Evolutionary conservation across 208 protist genomes (phyloP), one percentile per base, ranked within the genome.

Genomic region (Crithidia expoeki): DNA sequence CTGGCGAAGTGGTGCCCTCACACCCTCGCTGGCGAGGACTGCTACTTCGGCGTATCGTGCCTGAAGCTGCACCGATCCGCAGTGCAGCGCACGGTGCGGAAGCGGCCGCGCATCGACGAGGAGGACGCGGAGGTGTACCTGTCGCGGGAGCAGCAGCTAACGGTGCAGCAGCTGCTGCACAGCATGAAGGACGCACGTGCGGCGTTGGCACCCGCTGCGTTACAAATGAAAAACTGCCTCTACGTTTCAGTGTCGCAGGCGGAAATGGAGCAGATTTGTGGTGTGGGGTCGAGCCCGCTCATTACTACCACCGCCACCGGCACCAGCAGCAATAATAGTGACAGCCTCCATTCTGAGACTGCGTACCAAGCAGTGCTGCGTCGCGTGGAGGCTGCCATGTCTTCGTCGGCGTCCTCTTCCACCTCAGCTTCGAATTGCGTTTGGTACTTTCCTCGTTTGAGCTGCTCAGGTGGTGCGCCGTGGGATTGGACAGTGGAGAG

Each of bases 41-140:
- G 92, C 67, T 61, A 61, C 46, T 93, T 90, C 40, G 92, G 92
- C n/a, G 72, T 74, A 7, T 60, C 81, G 21, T 97, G 92, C 76
- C 36, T 83, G 68, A 70, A 76, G 30, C 56, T 97, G 49, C 92
- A 97, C 68, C 58, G 47, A 38, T 44, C 65, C 6, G 75, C 58
- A 5, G 82, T 72, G 57, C 92, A 97, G 72, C 65, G 68, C 32
- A 97, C 92, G 0, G 79, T 92, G 30, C 85, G 82, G 19, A 91
- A 92, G 68, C 86, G 89, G 2, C 89, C 83, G 0, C 75, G 86
- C 6, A 59, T 73, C 38, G 84, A 85, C 47, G 65, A 79, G 12
- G 73, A 72, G 7, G 68, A 75, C 11, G 65, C 38, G 4, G 52
- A 40, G 33, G 55, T 59, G 19, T n/a, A 38, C 12, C 59, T 88